These are phyloP conservation scores for Thermoascus crustaceus DNA, from an alignment of 2,329 filamentous ascomycete genomes.

Conservation along the genomic window DNA sequence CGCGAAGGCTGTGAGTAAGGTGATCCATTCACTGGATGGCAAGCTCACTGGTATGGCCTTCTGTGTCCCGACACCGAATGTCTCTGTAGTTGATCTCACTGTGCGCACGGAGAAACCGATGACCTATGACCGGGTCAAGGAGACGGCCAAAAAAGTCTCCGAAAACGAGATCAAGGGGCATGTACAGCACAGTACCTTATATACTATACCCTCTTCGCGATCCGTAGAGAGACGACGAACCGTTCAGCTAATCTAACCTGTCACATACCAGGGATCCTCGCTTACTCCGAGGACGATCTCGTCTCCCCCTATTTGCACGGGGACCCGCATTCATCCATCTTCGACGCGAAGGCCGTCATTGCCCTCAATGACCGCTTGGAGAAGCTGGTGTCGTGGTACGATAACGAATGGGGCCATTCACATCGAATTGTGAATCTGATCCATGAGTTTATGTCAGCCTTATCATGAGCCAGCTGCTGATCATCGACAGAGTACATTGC, in stretches of 20 bases:
- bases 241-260: constrained; percentile 36
- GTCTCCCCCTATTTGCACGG: constrained; percentile 84
- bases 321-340: constrained; percentile 80
- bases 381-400: constrained; percentile 90
- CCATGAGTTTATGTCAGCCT: neutral
- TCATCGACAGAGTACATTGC: neutral
- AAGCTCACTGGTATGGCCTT: constrained; percentile 95
- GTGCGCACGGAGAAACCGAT: constrained; percentile 73
- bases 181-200: neutral
- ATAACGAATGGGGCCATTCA: constrained; percentile 96
- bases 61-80: constrained; percentile 89
- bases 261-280: constrained; percentile 56
- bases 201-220: too few relatives aligned
- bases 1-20: constrained; percentile 93
- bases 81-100: constrained; percentile 90
- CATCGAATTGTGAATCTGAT: constrained; percentile 69
- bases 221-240: too few relatives aligned
- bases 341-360: constrained; percentile 90
- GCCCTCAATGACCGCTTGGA: constrained; percentile 88
- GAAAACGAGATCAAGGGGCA: constrained; percentile 1
- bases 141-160: constrained; percentile 53
- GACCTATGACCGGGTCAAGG: constrained; percentile 64
- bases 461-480: neutral
- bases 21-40: constrained; percentile 85
- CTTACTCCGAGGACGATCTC: constrained; percentile 82